phyloP scores from a whole-genome alignment of 163 green algal genomes.

The Chloromonas sp. region DNA sequence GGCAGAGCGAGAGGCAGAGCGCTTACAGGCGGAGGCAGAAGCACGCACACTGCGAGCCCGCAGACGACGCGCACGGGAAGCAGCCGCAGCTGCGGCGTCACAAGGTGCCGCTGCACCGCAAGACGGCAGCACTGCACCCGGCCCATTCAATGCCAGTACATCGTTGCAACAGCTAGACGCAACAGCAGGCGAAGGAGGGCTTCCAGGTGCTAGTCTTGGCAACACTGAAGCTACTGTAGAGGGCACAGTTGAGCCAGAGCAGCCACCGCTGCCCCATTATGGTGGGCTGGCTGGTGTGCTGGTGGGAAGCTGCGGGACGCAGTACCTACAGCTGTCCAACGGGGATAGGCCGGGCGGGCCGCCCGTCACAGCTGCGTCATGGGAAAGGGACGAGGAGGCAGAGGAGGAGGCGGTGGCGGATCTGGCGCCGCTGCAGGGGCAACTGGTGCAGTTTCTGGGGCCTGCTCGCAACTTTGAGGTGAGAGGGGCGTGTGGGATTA shows the following conservation, averaged over 20 bases:
- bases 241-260: too few species aligned
- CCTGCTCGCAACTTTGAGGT: slow-evolving; percentile 37
- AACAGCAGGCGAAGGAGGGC: too few species aligned
- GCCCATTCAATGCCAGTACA: too few species aligned
- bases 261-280: slow-evolving; percentile 31
- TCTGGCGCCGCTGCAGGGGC: slow-evolving; percentile 13
- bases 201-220: too few species aligned
- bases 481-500: background rate
- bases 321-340: background rate
- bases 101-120: too few species aligned
- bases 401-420: background rate
- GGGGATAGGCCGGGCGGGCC: background rate
- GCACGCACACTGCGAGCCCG: slow-evolving; percentile 25
- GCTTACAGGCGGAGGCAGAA: slow-evolving; percentile 13
- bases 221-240: too few species aligned
- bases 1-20: background rate
- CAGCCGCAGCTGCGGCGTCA: background rate
- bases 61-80: slow-evolving; percentile 9
- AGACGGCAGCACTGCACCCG: too few species aligned
- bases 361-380: background rate
- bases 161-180: too few species aligned
- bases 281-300: background rate
- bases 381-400: background rate
- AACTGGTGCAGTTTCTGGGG: slow-evolving; percentile 20
- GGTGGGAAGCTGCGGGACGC: background rate